Percentiles rank a stretch among this genome's conserved stretches.
Evolutionary conservation across 345 rosid species (phyloP).

Genomic region (Pistacia vera): DNA sequence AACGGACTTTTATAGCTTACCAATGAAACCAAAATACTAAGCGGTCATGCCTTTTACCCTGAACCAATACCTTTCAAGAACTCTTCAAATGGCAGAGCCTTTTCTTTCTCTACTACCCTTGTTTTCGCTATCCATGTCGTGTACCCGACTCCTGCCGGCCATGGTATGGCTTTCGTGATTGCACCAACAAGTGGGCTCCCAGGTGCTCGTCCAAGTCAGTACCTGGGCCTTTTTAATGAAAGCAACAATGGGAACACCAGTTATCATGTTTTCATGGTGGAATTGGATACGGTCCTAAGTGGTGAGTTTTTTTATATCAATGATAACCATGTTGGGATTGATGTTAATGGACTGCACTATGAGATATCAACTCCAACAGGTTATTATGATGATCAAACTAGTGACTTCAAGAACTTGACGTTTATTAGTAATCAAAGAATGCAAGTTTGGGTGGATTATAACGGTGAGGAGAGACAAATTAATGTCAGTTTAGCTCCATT

Average conservation of each 20-base stretch:
- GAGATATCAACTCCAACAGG: constrained; percentile 34
- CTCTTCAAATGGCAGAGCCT: constrained; percentile 27
- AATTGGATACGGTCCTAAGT: constrained; percentile 49
- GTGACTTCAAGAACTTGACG: constrained; percentile 25
- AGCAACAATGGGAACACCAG: constrained; percentile 36
- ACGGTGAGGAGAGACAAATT: constrained; percentile 29
- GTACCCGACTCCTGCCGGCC: constrained; percentile 29
- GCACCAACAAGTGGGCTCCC: constrained; percentile 52
- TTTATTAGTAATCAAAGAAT: constrained; percentile 37
- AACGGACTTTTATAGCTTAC: constrained; percentile 50
- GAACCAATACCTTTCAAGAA: constrained; percentile 37
- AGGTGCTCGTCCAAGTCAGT: constrained; percentile 32
- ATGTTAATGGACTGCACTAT: constrained; percentile 48
- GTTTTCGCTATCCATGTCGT: constrained; percentile 58
- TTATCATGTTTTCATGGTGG: constrained; percentile 56
- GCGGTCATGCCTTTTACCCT: constrained; percentile 55
- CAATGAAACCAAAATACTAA: constrained; percentile 29
- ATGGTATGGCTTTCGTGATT: constrained; percentile 56
- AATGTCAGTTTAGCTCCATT: constrained; percentile 44
- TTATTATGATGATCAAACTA: constrained; percentile 29
- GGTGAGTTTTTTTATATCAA: constrained; percentile 41
- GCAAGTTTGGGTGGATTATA: constrained; percentile 55
- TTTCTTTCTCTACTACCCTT: constrained; percentile 58
- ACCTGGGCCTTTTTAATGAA: constrained; percentile 50
- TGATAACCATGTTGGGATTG: constrained; percentile 67